Evolutionary conservation across 2,329 filamentous ascomycete species (phyloP).

Genomic region (Arthrinium puccinioides): DNA sequence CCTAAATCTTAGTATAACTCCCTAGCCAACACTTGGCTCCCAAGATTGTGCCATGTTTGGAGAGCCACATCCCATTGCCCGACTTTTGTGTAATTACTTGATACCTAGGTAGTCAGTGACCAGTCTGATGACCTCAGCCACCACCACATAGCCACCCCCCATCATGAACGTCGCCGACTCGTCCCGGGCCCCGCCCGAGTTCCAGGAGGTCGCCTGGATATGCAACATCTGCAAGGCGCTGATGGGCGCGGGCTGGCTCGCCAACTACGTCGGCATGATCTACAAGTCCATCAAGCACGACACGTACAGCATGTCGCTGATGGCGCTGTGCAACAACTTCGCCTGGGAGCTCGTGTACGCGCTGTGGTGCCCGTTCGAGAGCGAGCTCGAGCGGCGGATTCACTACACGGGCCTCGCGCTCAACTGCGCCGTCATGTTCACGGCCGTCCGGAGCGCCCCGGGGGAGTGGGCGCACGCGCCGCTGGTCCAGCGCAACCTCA

Average conservation of each 20-base stretch:
- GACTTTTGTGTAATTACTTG: too few species aligned
- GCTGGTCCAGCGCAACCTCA: not conserved
- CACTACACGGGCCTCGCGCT: not conserved
- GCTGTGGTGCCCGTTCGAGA: not conserved
- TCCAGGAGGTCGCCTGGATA: not conserved
- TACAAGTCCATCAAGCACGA: not conserved
- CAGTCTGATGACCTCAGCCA: too few species aligned
- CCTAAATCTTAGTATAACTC: too few species aligned
- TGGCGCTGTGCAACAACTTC: conserved; percentile 1
- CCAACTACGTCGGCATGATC: conserved; percentile 2
- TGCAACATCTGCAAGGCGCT: not conserved
- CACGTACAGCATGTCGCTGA: conserved; percentile 2
- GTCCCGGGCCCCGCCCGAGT: not conserved
- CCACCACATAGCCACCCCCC: too few species aligned
- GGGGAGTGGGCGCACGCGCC: conserved; percentile 1
- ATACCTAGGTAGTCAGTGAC: too few species aligned
- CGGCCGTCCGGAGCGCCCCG: conserved; percentile 1
- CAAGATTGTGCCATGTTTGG: too few species aligned
- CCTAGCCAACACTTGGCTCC: too few species aligned
- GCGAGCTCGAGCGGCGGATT: not conserved
- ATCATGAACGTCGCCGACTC: not conserved
- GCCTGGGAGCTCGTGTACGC: not conserved
- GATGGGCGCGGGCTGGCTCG: not conserved
- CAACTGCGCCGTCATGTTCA: conserved; percentile 3
- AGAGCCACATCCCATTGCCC: too few species aligned